Evolutionary conservation across 2,329 filamentous ascomycete genomes (phyloP).

Genomic region (Ilyonectria destructans): DNA sequence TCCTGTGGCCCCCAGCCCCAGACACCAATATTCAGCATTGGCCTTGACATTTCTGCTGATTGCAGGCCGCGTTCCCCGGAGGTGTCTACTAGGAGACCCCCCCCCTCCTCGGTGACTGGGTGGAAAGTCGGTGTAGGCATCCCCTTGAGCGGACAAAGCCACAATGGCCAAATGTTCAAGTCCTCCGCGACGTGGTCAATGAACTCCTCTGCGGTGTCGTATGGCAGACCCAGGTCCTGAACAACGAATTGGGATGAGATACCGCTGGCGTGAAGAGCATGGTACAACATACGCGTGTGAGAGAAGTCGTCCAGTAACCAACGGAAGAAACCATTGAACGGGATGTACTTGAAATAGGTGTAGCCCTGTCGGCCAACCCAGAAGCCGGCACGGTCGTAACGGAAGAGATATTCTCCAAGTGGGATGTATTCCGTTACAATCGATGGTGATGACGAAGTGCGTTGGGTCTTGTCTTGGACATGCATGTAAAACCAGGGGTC

Average conservation of each 20-base stretch:
- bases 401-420: slow-evolving; percentile 69
- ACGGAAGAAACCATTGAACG: slow-evolving; percentile 73
- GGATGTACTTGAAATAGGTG: slow-evolving; percentile 63
- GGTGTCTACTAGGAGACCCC: no score
- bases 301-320: slow-evolving; percentile 74
- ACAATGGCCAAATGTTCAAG: slow-evolving; percentile 50
- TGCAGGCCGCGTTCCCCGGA: no score
- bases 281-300: slow-evolving; percentile 75
- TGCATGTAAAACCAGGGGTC: slow-evolving; percentile 80
- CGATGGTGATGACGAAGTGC: background rate
- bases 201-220: slow-evolving; percentile 58
- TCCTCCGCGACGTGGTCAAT: slow-evolving; percentile 49
- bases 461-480: slow-evolving; percentile 58
- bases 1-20: slow-evolving; percentile 80
- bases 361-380: slow-evolving; percentile 76
- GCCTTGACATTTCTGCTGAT: slow-evolving; percentile 11
- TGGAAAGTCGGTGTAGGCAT: slow-evolving; percentile 45
- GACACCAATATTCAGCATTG: slow-evolving; percentile 74
- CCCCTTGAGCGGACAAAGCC: slow-evolving; percentile 48
- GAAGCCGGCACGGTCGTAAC: slow-evolving; percentile 77
- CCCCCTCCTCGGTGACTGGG: slow-evolving; percentile 3
- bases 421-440: slow-evolving; percentile 44
- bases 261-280: slow-evolving; percentile 73
- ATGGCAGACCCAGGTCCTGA: slow-evolving; percentile 75
- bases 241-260: slow-evolving; percentile 72